A percentile compares a stretch with the other conserved stretches of the same genome.
phyloP scores from a whole-genome alignment of 306 rosid genomes.

The Pterocarpus santalinus region DNA sequence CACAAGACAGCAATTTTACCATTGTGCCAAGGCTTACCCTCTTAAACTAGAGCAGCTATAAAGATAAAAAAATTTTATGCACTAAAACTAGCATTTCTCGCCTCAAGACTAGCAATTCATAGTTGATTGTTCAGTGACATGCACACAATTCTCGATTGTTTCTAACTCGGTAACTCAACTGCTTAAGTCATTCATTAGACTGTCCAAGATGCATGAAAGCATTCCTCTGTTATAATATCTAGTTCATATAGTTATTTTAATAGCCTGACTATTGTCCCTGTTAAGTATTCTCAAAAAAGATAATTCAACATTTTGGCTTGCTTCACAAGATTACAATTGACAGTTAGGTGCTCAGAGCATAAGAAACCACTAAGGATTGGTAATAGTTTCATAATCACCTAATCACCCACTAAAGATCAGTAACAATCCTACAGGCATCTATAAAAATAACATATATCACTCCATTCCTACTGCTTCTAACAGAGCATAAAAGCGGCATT shows the following conservation, averaged over 20 bases:
- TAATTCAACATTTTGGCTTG: background rate
- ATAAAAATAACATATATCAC: conserved; percentile 14
- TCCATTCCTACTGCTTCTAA: background rate
- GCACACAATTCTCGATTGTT: background rate
- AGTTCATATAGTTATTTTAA: conserved; percentile 16
- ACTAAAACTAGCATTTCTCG: background rate
- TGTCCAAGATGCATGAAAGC: conserved; percentile 30
- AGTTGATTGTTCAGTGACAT: background rate
- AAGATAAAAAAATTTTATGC: background rate
- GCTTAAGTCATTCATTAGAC: conserved; percentile 5
- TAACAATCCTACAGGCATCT: background rate
- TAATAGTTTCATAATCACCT: conserved; percentile 28
- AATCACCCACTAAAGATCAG: conserved; percentile 8
- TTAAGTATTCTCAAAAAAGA: background rate
- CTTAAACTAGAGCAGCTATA: background rate
- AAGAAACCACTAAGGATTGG: conserved; percentile 3
- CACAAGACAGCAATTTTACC: no score
- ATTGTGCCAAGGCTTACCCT: no score
- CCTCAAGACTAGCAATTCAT: background rate
- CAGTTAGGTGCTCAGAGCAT: conserved; percentile 34
- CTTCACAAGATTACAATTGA: conserved; percentile 16
- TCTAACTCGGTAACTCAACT: conserved; percentile 20
- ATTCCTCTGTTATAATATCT: conserved; percentile 10
- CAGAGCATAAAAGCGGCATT: conserved; percentile 12
- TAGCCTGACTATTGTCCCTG: background rate